phyloP scores from a whole-genome alignment of 257 asterid species.

The Salvia splendens region DNA sequence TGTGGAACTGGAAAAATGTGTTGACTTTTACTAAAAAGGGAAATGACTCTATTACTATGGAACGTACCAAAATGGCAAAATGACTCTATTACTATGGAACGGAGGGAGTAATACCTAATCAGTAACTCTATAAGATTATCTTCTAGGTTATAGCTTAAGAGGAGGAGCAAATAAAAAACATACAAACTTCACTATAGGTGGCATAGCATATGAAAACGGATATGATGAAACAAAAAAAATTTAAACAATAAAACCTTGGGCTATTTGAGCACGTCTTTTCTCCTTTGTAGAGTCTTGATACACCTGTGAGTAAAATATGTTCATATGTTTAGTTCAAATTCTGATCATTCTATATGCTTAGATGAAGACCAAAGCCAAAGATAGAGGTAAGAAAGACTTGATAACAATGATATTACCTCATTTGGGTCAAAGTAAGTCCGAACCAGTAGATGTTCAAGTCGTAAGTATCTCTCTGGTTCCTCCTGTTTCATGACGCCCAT shows the following conservation, averaged over 20 bases:
- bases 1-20: too few relatives aligned
- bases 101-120: neutral
- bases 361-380: slow-evolving; percentile 8
- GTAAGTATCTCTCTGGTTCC: slow-evolving; percentile 88
- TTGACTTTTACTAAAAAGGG: too few relatives aligned
- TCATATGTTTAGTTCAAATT: neutral
- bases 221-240: slow-evolving; percentile 21
- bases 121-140: neutral
- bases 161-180: neutral
- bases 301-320: slow-evolving; percentile 44
- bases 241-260: slow-evolving; percentile 60
- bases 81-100: too few relatives aligned
- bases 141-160: neutral
- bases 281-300: slow-evolving; percentile 89
- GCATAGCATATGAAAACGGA: slow-evolving; percentile 9
- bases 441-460: slow-evolving; percentile 92
- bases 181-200: slow-evolving; percentile 1
- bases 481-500: slow-evolving; percentile 99
- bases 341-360: slow-evolving; percentile 11
- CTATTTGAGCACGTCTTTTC: slow-evolving; percentile 82
- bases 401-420: slow-evolving; percentile 59
- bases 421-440: slow-evolving; percentile 94
- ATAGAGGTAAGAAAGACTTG: slow-evolving; percentile 16
- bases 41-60: too few relatives aligned
- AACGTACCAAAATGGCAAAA: too few relatives aligned